These are phyloP conservation scores for Mycena olivaceomarginata DNA, from an alignment of 768 basidiomycete genomes.

Conservation along the genomic window DNA sequence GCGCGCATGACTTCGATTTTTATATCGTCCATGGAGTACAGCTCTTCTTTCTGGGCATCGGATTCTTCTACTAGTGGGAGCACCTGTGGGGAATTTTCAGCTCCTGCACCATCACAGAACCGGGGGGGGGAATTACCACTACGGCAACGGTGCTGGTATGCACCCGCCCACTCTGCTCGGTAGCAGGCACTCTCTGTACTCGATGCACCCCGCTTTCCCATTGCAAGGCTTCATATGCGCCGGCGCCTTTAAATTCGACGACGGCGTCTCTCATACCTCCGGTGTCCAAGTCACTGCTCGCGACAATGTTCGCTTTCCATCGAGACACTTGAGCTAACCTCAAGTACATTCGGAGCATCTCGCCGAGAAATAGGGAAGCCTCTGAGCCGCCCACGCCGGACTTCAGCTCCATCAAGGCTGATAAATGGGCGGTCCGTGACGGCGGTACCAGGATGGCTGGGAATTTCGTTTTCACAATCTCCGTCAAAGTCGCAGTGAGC, in stretches of 20 bases:
- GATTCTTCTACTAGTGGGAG: constrained; percentile 86
- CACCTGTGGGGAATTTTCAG: constrained; percentile 69
- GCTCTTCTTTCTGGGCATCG: constrained; percentile 74
- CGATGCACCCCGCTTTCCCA: constrained; percentile 98
- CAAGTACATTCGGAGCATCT: constrained; percentile 89
- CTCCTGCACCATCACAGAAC: not conserved
- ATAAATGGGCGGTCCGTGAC: constrained; percentile 78
- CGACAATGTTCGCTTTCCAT: constrained; percentile 80
- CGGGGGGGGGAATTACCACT: constrained; percentile 73
- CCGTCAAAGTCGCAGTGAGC: constrained; percentile 61
- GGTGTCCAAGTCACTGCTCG: constrained; percentile 73
- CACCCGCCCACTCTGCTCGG: constrained; percentile 90
- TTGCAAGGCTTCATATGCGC: constrained; percentile 85
- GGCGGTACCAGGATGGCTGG: constrained; percentile 85
- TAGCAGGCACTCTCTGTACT: constrained; percentile 95
- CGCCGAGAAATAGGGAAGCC: constrained; percentile 86
- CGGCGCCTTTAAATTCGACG: constrained; percentile 85
- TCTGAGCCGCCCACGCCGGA: constrained; percentile 96
- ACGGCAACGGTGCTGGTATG: constrained; percentile 95
- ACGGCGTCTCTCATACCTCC: constrained; percentile 89
- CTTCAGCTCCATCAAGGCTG: constrained; percentile 93
- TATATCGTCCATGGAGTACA: constrained; percentile 91
- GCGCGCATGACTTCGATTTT: constrained; percentile 96
- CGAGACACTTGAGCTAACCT: constrained; percentile 72
- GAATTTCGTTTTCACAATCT: constrained; percentile 67